Percentiles rank a stretch among this genome's conserved stretches.
Conservation (phyloP, 208 protist species). For the Trypanosoma theileri region DNA sequence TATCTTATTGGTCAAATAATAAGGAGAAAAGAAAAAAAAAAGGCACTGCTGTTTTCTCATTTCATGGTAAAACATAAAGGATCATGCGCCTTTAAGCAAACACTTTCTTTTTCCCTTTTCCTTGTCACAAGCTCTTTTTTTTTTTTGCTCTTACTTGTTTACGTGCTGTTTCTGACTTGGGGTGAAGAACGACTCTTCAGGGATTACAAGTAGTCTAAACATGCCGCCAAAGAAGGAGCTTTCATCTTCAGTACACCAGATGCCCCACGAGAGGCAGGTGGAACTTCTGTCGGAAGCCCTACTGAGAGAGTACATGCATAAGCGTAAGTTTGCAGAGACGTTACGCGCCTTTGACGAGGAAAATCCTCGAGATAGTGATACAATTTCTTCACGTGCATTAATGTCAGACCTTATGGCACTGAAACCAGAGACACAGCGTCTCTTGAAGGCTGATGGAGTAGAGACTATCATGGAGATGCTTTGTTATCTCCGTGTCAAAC, state of each 20-base stretch:
- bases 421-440: conserved; percentile 35
- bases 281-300: conserved; percentile 81
- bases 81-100: not conserved
- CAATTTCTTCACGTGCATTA: conserved; percentile 82
- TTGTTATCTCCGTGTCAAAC: conserved; percentile 76
- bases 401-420: conserved; percentile 90
- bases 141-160: conserved; percentile 4
- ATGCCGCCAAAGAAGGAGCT: conserved; percentile 77
- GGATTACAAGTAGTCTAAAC: not conserved
- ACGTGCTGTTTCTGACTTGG: conserved; percentile 15
- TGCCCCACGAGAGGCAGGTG: conserved; percentile 82
- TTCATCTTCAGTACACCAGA: conserved; percentile 52
- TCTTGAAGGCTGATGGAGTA: conserved; percentile 70
- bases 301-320: conserved; percentile 92
- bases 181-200: conserved; percentile 1
- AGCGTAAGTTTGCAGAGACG: conserved; percentile 77
- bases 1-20: not conserved
- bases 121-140: not conserved
- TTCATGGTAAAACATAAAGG: too few relatives aligned
- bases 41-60: too few relatives aligned
- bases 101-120: conserved; percentile 15
- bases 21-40: not conserved
- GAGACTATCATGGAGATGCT: conserved; percentile 93
- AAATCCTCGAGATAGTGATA: conserved; percentile 70
- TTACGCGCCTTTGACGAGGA: conserved; percentile 84